A percentile compares a stretch with the other conserved stretches of the same genome.
These are phyloP conservation scores for Prosopis cineraria DNA, from an alignment of 306 rosid genomes.

Conservation along the genomic window DNA sequence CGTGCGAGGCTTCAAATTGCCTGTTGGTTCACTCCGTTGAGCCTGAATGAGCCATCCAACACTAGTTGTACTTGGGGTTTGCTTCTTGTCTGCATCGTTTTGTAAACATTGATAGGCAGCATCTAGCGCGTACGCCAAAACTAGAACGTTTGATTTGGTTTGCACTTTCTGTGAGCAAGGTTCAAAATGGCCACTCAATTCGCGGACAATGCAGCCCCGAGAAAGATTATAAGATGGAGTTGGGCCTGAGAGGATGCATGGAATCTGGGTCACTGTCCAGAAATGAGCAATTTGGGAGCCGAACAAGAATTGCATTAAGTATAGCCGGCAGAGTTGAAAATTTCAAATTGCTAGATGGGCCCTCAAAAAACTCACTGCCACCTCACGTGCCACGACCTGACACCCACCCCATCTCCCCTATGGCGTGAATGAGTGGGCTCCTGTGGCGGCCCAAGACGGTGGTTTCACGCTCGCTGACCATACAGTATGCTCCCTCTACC, in stretches of 20 bases:
- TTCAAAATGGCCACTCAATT: not conserved
- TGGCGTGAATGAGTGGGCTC: not conserved
- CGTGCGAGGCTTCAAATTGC: too few species aligned
- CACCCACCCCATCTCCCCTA: not conserved
- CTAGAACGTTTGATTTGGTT: slow-evolving; percentile 4
- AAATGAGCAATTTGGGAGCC: too few species aligned
- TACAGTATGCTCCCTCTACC: too few species aligned
- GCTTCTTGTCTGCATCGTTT: not conserved
- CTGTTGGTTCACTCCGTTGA: not conserved
- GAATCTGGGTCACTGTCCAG: too few species aligned
- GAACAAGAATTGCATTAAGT: too few species aligned
- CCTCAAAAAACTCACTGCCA: not conserved
- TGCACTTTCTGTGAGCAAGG: not conserved
- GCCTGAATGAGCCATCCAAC: not conserved
- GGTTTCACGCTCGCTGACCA: not conserved
- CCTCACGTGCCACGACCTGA: too few species aligned
- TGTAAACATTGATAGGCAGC: slow-evolving; percentile 39
- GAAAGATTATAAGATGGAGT: not conserved
- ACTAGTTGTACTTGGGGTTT: not conserved
- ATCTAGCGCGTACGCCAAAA: slow-evolving; percentile 25
- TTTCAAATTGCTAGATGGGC: not conserved
- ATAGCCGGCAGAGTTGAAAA: too few species aligned
- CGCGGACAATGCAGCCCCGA: not conserved
- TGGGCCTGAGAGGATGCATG: too few species aligned
- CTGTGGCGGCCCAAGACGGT: not conserved